Conservation (phyloP, 768 basidiomycete species). For the Rhodosporidiobolus odoratus region DNA sequence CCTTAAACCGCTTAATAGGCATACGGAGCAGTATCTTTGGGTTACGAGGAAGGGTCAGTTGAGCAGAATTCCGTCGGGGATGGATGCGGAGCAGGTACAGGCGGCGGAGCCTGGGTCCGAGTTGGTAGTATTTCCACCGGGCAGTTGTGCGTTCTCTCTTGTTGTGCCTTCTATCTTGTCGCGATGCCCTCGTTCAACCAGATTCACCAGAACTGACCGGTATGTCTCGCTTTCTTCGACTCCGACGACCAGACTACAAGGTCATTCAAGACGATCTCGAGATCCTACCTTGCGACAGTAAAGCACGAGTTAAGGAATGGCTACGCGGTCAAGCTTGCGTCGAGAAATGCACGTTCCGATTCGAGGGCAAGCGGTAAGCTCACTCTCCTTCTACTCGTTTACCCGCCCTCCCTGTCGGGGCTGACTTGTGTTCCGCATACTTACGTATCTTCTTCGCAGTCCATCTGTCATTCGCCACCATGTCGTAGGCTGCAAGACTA, state of each 20-base stretch:
- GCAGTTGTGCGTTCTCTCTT: conserved; percentile 8
- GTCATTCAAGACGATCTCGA: conserved; percentile 15
- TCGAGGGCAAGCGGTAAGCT: conserved; percentile 15
- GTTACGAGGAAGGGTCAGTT: conserved; percentile 7
- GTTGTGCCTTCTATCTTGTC: too few species aligned
- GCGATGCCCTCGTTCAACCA: not conserved
- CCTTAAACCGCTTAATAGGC: conserved; percentile 1
- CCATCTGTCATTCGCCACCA: conserved; percentile 33
- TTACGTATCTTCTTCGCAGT: not conserved
- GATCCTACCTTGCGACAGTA: conserved; percentile 21
- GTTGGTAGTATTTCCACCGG: not conserved
- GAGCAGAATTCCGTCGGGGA: not conserved
- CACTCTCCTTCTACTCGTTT: not conserved
- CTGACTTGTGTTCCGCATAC: too few species aligned
- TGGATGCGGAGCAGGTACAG: not conserved
- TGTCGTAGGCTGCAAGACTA: conserved; percentile 19
- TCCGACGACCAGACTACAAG: not conserved
- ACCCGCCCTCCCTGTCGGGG: not conserved
- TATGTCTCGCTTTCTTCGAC: rapidly evolving
- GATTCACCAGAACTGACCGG: not conserved
- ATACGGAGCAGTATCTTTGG: conserved; percentile 24
- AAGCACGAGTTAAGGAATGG: conserved; percentile 10
- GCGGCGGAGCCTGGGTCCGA: not conserved
- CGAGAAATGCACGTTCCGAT: conserved; percentile 21
- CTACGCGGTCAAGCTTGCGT: conserved; percentile 23